Base-by-base conservation (phyloP, 495 filamentous ascomycete species). In the Echria macrotheca region DNA sequence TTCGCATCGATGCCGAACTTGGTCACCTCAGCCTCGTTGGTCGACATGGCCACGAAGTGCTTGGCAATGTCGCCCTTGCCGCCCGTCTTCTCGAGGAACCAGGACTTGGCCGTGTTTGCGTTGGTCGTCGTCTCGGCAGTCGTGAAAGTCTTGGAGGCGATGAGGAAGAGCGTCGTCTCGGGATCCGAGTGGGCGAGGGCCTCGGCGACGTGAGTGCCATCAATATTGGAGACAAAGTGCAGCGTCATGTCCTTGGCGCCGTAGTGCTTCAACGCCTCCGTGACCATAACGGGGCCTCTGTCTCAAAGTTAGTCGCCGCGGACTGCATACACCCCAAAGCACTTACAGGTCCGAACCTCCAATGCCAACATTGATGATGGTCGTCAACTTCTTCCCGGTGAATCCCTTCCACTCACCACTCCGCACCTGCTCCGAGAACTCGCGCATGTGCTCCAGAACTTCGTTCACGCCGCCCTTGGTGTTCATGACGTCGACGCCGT, bases 171-270 rank as follows among this genome's bases (percentile, higher is more conserved):
- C 23, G 91, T 96, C 36, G 94, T 96, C 73, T 98, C 93, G 14
- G 93, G 90, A 67, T 98, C 79, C 1, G 90, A 91, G 66, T 82
- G 63, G 63, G 83, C 83, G 14, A 97, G 80, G 39, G 93, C 94
- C 73, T 98, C 93, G 38, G 90, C 87, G 62, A 97, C 87, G 72
- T 98, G 93, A 42, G 93, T 97, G 54, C 93, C 93, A 65, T 98
- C 93, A 60, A 98, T 96, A 77, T 98, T 98, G 70, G 93, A 97
- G 51, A 98, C 93, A 61, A 98, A 98, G 79, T 96, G 93, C 40
- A 97, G 76, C 28, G 80, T 96, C 66, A 91, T 72, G 66, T 84
- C 81, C 47, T 83, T 83, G 68, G 86, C 80, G 33, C 86, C 86
- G 66, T 98, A 98, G 57, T 89, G 81, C 76, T 96, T 96, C 54